phyloP scores from a whole-genome alignment of 78 protist genomes.

The Dictyostelium intermedium region DNA sequence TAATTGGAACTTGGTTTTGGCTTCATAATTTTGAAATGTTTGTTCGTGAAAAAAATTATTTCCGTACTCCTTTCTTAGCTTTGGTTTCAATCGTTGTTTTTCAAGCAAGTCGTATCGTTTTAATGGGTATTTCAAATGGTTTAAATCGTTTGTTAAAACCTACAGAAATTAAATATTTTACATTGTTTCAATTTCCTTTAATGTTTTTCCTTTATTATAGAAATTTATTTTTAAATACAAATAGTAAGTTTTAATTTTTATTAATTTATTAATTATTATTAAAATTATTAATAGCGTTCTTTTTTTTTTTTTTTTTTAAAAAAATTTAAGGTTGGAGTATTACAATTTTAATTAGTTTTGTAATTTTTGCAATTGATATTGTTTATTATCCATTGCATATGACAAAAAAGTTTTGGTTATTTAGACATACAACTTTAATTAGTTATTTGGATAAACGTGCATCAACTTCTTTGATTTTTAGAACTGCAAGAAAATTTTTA shows the following conservation, averaged over 20 bases:
- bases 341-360: constrained; percentile 49
- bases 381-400: constrained; percentile 57
- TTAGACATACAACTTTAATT: constrained; percentile 28
- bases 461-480: background rate
- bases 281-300: background rate
- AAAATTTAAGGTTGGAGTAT: constrained; percentile 28
- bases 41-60: constrained; percentile 37
- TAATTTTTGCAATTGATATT: constrained; percentile 43
- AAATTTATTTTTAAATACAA: constrained; percentile 46
- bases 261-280: background rate
- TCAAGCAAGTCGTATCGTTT: constrained; percentile 33
- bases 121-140: constrained; percentile 42
- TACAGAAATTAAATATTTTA: constrained; percentile 30
- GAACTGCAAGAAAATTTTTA: background rate
- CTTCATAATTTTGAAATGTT: constrained; percentile 29
- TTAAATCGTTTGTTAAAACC: constrained; percentile 59
- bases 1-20: constrained; percentile 70
- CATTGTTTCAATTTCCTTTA: constrained; percentile 58
- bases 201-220: constrained; percentile 78
- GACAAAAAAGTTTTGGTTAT: constrained; percentile 68
- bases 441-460: constrained; percentile 11
- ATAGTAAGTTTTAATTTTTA: constrained; percentile 27
- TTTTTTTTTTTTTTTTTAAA: background rate
- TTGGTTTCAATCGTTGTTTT: constrained; percentile 26
- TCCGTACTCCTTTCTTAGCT: constrained; percentile 23